Base-by-base conservation (phyloP, 345 rosid species). In the Cardamine resedifolia region DNA sequence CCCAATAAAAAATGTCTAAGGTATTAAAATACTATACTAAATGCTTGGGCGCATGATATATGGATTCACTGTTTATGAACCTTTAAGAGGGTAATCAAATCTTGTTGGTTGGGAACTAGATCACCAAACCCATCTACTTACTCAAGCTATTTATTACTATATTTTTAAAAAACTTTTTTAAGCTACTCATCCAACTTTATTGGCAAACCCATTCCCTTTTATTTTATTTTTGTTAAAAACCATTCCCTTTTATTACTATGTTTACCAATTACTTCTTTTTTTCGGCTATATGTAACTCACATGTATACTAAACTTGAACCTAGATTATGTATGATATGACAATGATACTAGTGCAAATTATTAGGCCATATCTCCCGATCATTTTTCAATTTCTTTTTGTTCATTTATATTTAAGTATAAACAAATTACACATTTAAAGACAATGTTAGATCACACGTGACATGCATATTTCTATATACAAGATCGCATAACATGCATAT, bases 51-150 rank as follows among this genome's bases (percentile, higher is more conserved):
- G n/a, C n/a, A n/a, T 57, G 66, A 11, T 63, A 19, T 43, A 55
- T 48, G 21, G 47, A 66, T 4, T 31, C 23, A 56, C 28, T 47
- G 21, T n/a, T 39, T 58, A 38, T 10, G 33, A 66, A 58, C 64
- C 16, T 74, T 58, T 39, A 74, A 47, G 33, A 58, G 72, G 7
- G 74, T 23, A n/a, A 68, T 41, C 70, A 75, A 75, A 69, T 75
- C 70, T 61, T 50, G 79, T 75, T 75, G 51, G 75, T 75, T 75
- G 75, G 55, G 43, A 75, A 50, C 69, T 61, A 50, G 79, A 69
- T 75, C 70, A 75, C 79, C 79, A 68, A 75, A 68, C 75, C 64
- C 63, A 59, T 27, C 75, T 61, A 68, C 79, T 75, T 23, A 60
- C 31, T 67, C 74, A 1, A 62, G 14, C 74, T 75, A 68, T 60